Conservation (phyloP, 345 rosid species). For the Brassica carinata region DNA sequence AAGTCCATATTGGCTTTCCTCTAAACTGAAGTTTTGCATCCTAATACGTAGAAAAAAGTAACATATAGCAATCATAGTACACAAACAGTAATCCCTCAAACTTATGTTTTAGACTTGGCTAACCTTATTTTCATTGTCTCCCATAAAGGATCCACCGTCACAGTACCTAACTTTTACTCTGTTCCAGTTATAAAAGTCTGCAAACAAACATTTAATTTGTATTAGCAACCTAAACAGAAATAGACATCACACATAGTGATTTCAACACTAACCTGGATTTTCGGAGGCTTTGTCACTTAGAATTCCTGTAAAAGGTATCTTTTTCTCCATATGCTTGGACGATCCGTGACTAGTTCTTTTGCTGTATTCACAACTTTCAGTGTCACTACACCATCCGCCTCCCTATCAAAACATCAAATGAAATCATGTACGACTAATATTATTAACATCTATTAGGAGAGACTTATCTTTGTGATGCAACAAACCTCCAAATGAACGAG, state of each 20-base stretch:
- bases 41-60: slow-evolving; percentile 42
- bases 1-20: slow-evolving; percentile 88
- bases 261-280: slow-evolving; percentile 64
- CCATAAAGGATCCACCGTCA: slow-evolving; percentile 92
- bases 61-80: not conserved
- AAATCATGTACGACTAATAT: not conserved
- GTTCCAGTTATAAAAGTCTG: slow-evolving; percentile 97
- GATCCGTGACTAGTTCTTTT: slow-evolving; percentile 80
- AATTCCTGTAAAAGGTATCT: slow-evolving; percentile 74
- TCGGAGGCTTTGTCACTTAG: slow-evolving; percentile 67
- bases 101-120: not conserved
- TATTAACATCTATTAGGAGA: not conserved
- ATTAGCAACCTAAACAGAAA: not conserved
- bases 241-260: not conserved
- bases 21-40: slow-evolving; percentile 79
- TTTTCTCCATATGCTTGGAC: slow-evolving; percentile 79
- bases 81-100: not conserved
- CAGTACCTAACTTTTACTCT: slow-evolving; percentile 88
- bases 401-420: slow-evolving; percentile 58
- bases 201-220: slow-evolving; percentile 16
- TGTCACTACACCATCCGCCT: slow-evolving; percentile 93
- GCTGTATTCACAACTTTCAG: slow-evolving; percentile 72
- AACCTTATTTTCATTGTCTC: slow-evolving; percentile 77
- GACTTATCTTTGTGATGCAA: not conserved
- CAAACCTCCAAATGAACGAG: slow-evolving; percentile 73